Evolutionary conservation across 495 filamentous ascomycete species (phyloP).

Genomic region (Xylaria longipes): DNA sequence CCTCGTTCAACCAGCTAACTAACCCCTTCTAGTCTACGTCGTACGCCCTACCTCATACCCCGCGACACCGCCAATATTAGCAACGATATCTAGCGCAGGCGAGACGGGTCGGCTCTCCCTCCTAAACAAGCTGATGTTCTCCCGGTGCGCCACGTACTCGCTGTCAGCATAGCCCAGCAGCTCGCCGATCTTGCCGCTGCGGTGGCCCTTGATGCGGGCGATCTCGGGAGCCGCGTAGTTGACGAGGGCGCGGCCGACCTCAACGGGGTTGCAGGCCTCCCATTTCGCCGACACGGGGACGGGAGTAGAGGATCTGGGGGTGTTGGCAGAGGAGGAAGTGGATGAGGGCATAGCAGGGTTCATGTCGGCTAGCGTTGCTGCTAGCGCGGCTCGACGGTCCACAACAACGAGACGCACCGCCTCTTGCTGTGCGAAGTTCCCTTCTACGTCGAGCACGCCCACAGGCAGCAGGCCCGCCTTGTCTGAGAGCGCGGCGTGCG

Average conservation of each 20-base stretch:
- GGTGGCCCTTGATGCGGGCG: conserved; percentile 78
- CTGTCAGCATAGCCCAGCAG: conserved; percentile 90
- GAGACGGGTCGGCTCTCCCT: conserved; percentile 49
- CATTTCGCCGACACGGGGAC: conserved; percentile 41
- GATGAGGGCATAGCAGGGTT: no score
- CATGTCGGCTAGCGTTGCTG: not conserved
- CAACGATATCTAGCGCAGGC: conserved; percentile 41
- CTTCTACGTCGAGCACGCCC: conserved; percentile 88
- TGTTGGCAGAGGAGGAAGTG: not conserved
- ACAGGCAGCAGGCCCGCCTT: conserved; percentile 92
- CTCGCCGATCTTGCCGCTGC: conserved; percentile 78
- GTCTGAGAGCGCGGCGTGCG: conserved; percentile 74
- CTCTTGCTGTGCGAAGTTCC: conserved; percentile 89
- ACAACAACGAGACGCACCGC: conserved; percentile 83
- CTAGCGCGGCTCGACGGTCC: conserved; percentile 30
- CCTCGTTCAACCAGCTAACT: not conserved
- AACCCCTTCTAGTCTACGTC: conserved; percentile 22
- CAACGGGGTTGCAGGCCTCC: conserved; percentile 62
- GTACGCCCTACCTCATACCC: conserved; percentile 37
- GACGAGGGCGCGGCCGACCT: conserved; percentile 89
- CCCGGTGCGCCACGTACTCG: conserved; percentile 89
- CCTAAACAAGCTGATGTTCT: conserved; percentile 81
- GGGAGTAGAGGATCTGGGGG: conserved; percentile 23
- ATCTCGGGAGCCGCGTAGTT: conserved; percentile 92
- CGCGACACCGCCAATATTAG: conserved; percentile 37